Percentiles rank a stretch among this genome's conserved stretches.
These are phyloP conservation scores for Mercurialis annua DNA, from an alignment of 345 rosid species.

Conservation along the genomic window DNA sequence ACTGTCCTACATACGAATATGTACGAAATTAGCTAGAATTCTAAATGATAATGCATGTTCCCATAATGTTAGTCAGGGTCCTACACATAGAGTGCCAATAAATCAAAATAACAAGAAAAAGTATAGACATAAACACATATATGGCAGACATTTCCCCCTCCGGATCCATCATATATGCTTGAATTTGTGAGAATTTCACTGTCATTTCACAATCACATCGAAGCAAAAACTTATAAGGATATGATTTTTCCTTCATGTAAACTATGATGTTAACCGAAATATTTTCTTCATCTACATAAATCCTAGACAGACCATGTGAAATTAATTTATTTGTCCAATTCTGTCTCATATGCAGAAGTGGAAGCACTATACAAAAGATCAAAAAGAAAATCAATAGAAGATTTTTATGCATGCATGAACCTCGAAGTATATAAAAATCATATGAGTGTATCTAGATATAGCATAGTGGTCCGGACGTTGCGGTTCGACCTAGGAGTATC, in stretches of 20 bases:
- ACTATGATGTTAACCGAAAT: slow-evolving; percentile 22
- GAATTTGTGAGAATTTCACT: not conserved
- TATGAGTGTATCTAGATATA: too few relatives aligned
- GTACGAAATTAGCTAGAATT: too few relatives aligned
- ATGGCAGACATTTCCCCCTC: slow-evolving; percentile 16
- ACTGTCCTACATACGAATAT: too few relatives aligned
- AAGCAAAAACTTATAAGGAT: not conserved
- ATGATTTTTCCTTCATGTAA: not conserved
- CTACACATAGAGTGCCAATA: too few relatives aligned
- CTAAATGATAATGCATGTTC: too few relatives aligned
- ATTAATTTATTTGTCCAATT: not conserved
- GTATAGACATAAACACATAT: not conserved
- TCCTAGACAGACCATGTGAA: slow-evolving; percentile 29
- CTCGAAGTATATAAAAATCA: not conserved
- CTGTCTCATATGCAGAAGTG: not conserved
- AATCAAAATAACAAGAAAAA: not conserved
- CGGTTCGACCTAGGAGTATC: too few relatives aligned
- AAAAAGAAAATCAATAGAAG: slow-evolving; percentile 5
- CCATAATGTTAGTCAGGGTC: too few relatives aligned
- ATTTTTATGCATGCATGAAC: slow-evolving; percentile 21
- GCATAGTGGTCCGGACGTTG: too few relatives aligned
- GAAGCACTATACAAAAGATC: not conserved
- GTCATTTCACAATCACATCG: slow-evolving; percentile 11
- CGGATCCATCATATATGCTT: slow-evolving; percentile 7
- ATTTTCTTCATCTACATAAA: slow-evolving; percentile 20